A percentile compares a stretch with the other conserved stretches of the same genome.
Conservation (phyloP, 495 filamentous ascomycete species). For the Podospora didyma region DNA sequence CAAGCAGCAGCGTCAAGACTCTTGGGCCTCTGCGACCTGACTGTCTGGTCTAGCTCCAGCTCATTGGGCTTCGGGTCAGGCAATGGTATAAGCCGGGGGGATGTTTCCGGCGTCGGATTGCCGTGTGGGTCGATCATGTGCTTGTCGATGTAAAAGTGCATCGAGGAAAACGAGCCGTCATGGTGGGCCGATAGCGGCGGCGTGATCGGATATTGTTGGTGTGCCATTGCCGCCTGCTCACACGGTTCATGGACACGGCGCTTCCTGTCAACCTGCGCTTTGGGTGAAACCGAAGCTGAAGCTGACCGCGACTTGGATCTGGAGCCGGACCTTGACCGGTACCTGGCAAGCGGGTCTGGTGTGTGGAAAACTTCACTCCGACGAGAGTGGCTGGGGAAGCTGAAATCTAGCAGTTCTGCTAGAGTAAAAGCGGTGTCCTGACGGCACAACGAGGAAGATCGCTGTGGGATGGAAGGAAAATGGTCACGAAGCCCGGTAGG, state of each 20-base stretch:
- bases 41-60: background rate
- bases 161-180: constrained; percentile 6
- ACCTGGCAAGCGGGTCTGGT: background rate
- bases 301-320: constrained; percentile 7
- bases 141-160: background rate
- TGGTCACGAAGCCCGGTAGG: background rate
- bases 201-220: constrained; percentile 3
- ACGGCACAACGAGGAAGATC: constrained; percentile 12
- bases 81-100: constrained; percentile 20
- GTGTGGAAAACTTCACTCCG: constrained; percentile 1
- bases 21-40: constrained; percentile 1
- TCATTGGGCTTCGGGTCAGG: constrained; percentile 4
- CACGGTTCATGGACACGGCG: background rate
- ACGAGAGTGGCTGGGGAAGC: constrained; percentile 10
- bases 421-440: constrained; percentile 5
- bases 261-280: constrained; percentile 10
- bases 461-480: constrained; percentile 15
- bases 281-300: constrained; percentile 19
- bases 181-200: constrained; percentile 16
- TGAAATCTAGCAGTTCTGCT: constrained; percentile 20
- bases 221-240: background rate
- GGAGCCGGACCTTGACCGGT: constrained; percentile 14
- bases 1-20: constrained; percentile 1
- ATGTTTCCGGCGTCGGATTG: constrained; percentile 15
- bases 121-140: background rate